Evolutionary conservation across 129 eudicot species (phyloP).

Genomic region (Artemisia argyi): DNA sequence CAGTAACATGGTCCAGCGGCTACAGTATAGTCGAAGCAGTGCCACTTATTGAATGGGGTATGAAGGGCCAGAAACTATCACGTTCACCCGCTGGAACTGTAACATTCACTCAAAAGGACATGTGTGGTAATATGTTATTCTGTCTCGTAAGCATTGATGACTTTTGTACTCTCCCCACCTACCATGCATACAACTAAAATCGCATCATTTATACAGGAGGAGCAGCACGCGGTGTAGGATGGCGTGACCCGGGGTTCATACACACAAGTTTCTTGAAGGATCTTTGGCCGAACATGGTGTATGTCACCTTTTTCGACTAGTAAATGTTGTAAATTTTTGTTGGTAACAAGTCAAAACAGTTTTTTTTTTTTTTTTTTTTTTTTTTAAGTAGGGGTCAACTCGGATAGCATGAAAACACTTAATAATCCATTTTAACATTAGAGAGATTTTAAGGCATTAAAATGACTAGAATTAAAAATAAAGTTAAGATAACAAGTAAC

Average conservation of each 20-base stretch:
- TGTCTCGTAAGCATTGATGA: neutral
- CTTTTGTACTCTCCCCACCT: neutral
- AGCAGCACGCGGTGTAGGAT: conserved; percentile 81
- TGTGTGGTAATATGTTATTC: conserved; percentile 58
- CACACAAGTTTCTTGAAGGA: conserved; percentile 79
- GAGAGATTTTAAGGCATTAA: too few relatives aligned
- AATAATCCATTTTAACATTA: neutral
- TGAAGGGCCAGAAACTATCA: conserved; percentile 22
- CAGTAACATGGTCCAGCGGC: conserved; percentile 94
- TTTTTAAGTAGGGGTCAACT: neutral
- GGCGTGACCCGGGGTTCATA: conserved; percentile 91
- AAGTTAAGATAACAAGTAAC: too few relatives aligned
- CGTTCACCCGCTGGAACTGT: conserved; percentile 78
- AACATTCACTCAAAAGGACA: conserved; percentile 47
- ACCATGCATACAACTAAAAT: neutral
- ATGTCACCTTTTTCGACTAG: conserved; percentile 5
- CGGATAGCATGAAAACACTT: neutral
- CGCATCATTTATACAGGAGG: conserved; percentile 37
- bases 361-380: too few relatives aligned
- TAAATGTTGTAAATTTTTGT: neutral
- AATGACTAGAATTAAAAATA: too few relatives aligned
- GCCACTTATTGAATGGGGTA: conserved; percentile 67
- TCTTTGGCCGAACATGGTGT: conserved; percentile 70
- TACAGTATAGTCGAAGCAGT: conserved; percentile 62
- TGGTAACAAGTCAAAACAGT: neutral